Conservation (phyloP, 495 filamentous ascomycete species). For the Thozetella sp. region DNA sequence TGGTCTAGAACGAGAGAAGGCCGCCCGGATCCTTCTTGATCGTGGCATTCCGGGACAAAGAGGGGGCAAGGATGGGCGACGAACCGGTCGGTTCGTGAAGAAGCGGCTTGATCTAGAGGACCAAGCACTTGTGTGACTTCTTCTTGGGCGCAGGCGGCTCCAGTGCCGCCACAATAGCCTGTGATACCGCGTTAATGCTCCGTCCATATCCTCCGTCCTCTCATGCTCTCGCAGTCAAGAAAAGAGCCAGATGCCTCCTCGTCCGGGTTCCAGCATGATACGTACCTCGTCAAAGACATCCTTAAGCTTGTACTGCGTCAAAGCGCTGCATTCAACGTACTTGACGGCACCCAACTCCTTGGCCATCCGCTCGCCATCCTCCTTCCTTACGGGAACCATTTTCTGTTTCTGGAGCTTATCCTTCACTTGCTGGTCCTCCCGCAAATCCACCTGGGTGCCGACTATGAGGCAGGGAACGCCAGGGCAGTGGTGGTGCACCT, state of each 20-base stretch:
- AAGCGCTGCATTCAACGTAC: slow-evolving; percentile 96
- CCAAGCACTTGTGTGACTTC: slow-evolving; percentile 49
- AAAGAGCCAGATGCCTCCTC: slow-evolving; percentile 7
- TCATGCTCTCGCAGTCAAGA: neutral
- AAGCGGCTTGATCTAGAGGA: slow-evolving; percentile 39
- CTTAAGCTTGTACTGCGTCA: slow-evolving; percentile 98
- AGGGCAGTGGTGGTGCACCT: slow-evolving; percentile 97
- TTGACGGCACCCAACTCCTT: slow-evolving; percentile 95
- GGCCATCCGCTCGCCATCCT: slow-evolving; percentile 94
- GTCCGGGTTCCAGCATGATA: slow-evolving; percentile 2
- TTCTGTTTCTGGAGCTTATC: slow-evolving; percentile 95
- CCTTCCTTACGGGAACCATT: slow-evolving; percentile 87
- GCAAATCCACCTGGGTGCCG: slow-evolving; percentile 94
- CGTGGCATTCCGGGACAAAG: slow-evolving; percentile 5
- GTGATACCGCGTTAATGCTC: slow-evolving; percentile 3
- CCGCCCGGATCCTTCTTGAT: neutral
- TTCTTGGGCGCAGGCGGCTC: slow-evolving; percentile 82
- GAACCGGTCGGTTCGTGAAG: slow-evolving; percentile 7
- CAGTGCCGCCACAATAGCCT: slow-evolving; percentile 90
- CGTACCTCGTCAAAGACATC: slow-evolving; percentile 98
- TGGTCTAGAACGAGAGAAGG: neutral
- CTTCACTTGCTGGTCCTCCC: slow-evolving; percentile 84
- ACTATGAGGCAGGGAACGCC: slow-evolving; percentile 98
- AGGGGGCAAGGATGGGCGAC: slow-evolving; percentile 1
- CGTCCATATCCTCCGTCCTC: neutral